Conservation (phyloP, 139 green algal genomes). For the Haematococcus lacustris region DNA sequence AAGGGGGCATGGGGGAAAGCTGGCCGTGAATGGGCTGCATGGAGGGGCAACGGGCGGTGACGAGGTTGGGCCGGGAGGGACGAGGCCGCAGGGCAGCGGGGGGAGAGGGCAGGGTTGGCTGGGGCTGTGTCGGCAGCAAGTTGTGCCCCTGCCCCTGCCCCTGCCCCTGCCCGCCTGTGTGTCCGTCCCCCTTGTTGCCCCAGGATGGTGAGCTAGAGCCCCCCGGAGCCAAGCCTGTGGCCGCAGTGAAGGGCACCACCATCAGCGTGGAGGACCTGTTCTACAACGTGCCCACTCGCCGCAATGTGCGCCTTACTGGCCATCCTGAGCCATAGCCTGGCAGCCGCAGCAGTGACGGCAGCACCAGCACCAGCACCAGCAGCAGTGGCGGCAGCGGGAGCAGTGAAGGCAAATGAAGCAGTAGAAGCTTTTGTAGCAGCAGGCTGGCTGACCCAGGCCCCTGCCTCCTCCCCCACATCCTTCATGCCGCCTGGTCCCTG, state of each 20-base stretch:
- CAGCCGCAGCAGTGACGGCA: background rate
- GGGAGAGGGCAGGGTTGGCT: background rate
- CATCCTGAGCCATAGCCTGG: background rate
- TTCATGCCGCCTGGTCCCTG: background rate
- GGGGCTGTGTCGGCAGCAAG: background rate
- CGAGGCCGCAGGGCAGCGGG: background rate
- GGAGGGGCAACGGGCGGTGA: background rate
- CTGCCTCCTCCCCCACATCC: too few relatives aligned
- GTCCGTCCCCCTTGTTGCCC: slow-evolving; percentile 1
- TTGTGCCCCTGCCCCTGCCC: background rate
- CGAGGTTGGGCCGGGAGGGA: background rate
- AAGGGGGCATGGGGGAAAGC: background rate
- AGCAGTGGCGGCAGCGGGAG: background rate
- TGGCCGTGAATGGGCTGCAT: background rate
- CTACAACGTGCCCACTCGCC: slow-evolving; percentile 81
- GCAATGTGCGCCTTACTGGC: slow-evolving; percentile 28
- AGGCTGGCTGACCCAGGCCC: too few relatives aligned
- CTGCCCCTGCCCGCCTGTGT: background rate
- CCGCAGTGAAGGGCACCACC: slow-evolving; percentile 77
- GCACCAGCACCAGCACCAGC: too few relatives aligned
- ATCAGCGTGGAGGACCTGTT: slow-evolving; percentile 94
- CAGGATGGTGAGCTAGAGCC: slow-evolving; percentile 59
- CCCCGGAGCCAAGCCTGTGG: slow-evolving; percentile 59
- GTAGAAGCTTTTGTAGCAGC: background rate
- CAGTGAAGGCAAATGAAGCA: background rate